Base-by-base conservation (phyloP, 202 grass and related monocot genomes). In the Elaeis oleifera region DNA sequence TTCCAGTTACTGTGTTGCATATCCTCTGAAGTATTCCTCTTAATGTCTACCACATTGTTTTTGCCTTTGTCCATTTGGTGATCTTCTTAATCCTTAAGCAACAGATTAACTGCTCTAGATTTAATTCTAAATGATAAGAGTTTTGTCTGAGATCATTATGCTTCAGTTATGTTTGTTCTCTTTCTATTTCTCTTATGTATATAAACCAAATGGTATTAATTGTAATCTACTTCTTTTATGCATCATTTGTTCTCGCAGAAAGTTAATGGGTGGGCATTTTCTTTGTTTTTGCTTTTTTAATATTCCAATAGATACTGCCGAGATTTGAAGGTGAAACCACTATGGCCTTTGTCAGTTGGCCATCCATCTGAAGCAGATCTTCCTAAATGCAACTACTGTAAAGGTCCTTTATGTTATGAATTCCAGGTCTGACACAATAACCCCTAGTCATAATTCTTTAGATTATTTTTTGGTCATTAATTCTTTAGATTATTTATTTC, bases 381-480 rank as follows among this genome's bases (percentile, higher is more conserved):
- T 39, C 87, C 84, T 74, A 62, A 65, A 64, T 97, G 87, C 71
- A 67, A 64, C 58, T 77, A 89, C 44, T 97, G 92, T 73, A 89
- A 83, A 79, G 84, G 82, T 18, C 74, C 92, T 58, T 53, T 91
- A 48, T 66, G 79, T 70, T 97, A 86, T 53, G 92, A 96, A 79
- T 96, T 96, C 76, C 87, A 96, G 91, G 92, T 91, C 74, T 52
- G 65, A 61, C 49, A 60, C 6, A 6, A 8, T 36, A 36, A 36
- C 31, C 8, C 31, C 31, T 36, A 36, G 31, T 36, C 5, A 5
- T 36, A 36, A 8, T 36, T 8, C 7, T 36, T 36, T 8, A 36
- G 26, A 27, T 27, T 27, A 27, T 4, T 4, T 27, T 27, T 27
- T 27, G 26, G 26, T 27, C 26, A 27, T 27, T 27, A 27, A 27